Evolutionary conservation across 2,329 filamentous ascomycete species (phyloP).

Genomic region (Stagonosporopsis chrysanthemi): DNA sequence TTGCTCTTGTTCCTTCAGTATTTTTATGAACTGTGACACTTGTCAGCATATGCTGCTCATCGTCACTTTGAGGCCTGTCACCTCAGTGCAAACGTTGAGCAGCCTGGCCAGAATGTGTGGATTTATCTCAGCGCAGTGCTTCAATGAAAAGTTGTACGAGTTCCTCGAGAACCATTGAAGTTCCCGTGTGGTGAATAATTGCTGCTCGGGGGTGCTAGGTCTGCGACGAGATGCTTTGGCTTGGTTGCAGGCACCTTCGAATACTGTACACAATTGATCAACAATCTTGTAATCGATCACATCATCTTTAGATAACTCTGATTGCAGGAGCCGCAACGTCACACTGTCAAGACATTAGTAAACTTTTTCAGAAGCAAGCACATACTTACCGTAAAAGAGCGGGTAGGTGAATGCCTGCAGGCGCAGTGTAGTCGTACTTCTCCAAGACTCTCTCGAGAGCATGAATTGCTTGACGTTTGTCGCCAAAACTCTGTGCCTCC

Average conservation of each 20-base stretch:
- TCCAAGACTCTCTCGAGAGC: conserved; percentile 68
- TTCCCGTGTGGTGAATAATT: conserved; percentile 67
- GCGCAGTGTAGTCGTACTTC: conserved; percentile 58
- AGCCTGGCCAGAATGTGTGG: conserved; percentile 65
- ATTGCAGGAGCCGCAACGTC: conserved; percentile 56
- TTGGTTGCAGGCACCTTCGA: conserved; percentile 59
- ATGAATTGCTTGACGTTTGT: conserved; percentile 66
- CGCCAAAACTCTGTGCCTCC: conserved; percentile 73
- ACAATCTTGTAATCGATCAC: conserved; percentile 36
- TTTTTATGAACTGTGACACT: conserved; percentile 50
- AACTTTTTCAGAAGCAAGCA: conserved; percentile 7
- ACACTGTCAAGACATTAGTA: conserved; percentile 41
- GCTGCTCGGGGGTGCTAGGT: conserved; percentile 52
- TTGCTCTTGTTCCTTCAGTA: conserved; percentile 39
- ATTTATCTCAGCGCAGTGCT: conserved; percentile 66
- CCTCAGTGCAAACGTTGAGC: conserved; percentile 54
- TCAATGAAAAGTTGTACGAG: conserved; percentile 78
- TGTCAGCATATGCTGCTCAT: not conserved
- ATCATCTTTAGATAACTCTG: conserved; percentile 50
- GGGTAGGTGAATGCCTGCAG: conserved; percentile 64
- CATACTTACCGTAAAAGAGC: conserved; percentile 67
- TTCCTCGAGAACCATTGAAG: conserved; percentile 86
- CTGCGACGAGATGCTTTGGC: conserved; percentile 54
- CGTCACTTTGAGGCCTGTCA: conserved; percentile 21
- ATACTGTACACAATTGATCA: conserved; percentile 63